phyloP scores from a whole-genome alignment of 192 early-diverging fungal species.

The Coemansia erecta region DNA sequence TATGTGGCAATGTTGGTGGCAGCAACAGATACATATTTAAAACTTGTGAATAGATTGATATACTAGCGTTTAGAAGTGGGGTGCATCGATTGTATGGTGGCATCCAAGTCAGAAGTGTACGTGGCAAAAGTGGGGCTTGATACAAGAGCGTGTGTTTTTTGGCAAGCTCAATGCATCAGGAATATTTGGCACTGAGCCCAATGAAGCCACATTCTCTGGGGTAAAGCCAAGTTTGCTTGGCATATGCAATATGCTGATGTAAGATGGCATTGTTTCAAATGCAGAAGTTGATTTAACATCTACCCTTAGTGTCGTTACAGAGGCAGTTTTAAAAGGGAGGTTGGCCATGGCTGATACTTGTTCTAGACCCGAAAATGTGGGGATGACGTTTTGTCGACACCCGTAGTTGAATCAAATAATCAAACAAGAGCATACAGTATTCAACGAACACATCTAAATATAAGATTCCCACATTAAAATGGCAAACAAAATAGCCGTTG shows the following conservation, averaged over 20 bases:
- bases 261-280: not conserved
- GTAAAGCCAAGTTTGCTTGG: not conserved
- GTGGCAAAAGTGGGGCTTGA: conserved; percentile 53
- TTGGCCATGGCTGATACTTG: not conserved
- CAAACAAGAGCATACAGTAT: too few species aligned
- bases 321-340: not conserved
- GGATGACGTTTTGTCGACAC: not conserved
- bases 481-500: too few species aligned
- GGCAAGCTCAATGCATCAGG: conserved; percentile 19
- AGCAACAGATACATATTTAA: conserved; percentile 20
- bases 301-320: not conserved
- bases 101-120: conserved; percentile 44
- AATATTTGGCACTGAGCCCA: conserved; percentile 22
- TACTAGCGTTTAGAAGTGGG: not conserved
- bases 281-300: not conserved
- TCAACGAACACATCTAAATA: too few species aligned
- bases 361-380: not conserved
- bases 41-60: too few species aligned
- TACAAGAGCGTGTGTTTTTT: conserved; percentile 27
- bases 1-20: conserved; percentile 40
- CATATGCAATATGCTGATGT: not conserved
- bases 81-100: conserved; percentile 27
- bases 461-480: too few species aligned
- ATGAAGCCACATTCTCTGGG: conserved; percentile 6
- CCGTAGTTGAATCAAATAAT: too few species aligned